Base-by-base conservation (phyloP, 371 early-diverging fungal species). In the Rhizopus microsporus region DNA sequence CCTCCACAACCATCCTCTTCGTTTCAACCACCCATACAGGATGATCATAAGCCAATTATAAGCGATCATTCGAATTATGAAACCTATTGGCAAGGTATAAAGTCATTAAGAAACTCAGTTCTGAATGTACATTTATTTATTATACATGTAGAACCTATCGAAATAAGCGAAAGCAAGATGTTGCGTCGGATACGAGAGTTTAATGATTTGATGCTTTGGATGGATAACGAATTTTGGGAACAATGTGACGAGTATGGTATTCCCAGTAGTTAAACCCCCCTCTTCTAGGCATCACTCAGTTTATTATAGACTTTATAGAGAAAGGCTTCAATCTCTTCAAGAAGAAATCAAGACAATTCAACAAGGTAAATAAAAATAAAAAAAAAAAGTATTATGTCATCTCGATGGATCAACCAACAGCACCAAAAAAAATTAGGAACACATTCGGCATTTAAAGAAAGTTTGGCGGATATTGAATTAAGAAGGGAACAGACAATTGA, bases 151-250 rank as follows among this genome's bases (percentile, higher is more conserved):
- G 63, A 66, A 60, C 54, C 60, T 50, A 70, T 59, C 37, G 63
- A 63, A 53, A 13, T 60, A 44, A 54, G 53, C 35, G 63, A 66
- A 33, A 62, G 51, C 29, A 63, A 63, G 51, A 57, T 63, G 54
- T 57, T 59, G 15, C 59, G 70, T 15, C 59, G 58, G 40, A 59
- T 70, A 57, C 67, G 63, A 40, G 70, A 66, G 60, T 69, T 61
- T 48, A 65, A 63, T 54, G 70, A 69, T 54, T 54, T 66, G 43
- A 59, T 69, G 47, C 45, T 54, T 35, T 63, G 62, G 60, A 62
- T 69, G 60, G 70, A 69, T 45, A 62, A 49, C 43, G 70, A 69
- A 50, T 69, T 69, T 34, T 59, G 59, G 59, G 67, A 69, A 44
- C 67, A 67, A 51, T 67, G 63, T 45, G 70, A 70, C 30, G 63